Evolutionary conservation across 2,329 filamentous ascomycete genomes (phyloP).

Genomic region (Reticulascus tulasneorum): DNA sequence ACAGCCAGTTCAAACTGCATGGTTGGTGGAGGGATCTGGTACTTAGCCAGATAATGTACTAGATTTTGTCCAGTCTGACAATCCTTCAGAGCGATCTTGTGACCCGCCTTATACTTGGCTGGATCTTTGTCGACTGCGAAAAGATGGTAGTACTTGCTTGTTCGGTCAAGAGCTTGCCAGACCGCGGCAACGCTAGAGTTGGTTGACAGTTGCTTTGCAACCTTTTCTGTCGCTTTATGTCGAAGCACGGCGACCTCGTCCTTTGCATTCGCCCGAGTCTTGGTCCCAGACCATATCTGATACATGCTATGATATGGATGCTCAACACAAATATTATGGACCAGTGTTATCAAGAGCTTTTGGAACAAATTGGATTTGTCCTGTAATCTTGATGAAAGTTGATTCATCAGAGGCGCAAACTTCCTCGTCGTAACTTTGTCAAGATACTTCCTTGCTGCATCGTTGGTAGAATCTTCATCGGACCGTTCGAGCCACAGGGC

Average conservation of each 20-base stretch:
- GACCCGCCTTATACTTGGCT: conserved; percentile 62
- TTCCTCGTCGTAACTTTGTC: conserved; percentile 79
- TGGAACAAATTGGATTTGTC: conserved; percentile 71
- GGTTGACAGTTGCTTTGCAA: conserved; percentile 59
- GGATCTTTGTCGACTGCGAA: conserved; percentile 64
- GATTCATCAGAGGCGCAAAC: conserved; percentile 90
- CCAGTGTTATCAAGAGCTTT: conserved; percentile 64
- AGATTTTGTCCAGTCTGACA: conserved; percentile 61
- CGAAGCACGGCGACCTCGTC: conserved; percentile 74
- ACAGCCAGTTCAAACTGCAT: conserved; percentile 74
- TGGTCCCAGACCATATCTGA: conserved; percentile 83
- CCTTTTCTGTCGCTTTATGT: conserved; percentile 64
- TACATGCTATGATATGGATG: conserved; percentile 98
- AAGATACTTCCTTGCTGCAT: conserved; percentile 68
- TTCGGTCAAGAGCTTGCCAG: conserved; percentile 70
- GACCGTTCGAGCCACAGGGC: conserved; percentile 91
- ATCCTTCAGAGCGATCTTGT: conserved; percentile 61
- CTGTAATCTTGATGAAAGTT: conserved; percentile 88
- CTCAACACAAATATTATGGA: conserved; percentile 81
- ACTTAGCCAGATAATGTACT: conserved; percentile 57
- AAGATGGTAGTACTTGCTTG: conserved; percentile 62
- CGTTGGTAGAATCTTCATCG: conserved; percentile 71
- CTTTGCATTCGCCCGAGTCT: conserved; percentile 62
- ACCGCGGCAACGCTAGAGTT: conserved; percentile 48
- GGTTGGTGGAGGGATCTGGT: conserved; percentile 81